Base-by-base conservation (phyloP, 352 stramenopile genomes). In the Pythium sp. region DNA sequence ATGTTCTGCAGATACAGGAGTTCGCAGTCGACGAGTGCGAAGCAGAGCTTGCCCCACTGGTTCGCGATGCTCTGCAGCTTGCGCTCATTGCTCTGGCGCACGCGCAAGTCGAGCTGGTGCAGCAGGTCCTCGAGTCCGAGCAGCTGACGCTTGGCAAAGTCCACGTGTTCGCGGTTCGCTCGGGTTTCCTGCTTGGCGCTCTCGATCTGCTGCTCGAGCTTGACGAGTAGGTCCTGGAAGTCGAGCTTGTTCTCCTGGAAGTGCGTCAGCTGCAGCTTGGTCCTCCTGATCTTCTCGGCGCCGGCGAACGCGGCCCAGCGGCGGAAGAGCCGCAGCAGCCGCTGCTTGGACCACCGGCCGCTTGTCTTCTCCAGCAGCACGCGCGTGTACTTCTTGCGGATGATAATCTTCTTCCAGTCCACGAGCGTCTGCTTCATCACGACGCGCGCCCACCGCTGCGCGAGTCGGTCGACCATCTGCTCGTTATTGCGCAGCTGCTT, bases 361-460 rank as follows among this genome's bases (percentile, higher is more conserved):
- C 77, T 83, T 8, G 79, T 89, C 65, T 89, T 86, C 28, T 82
- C 76, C 0, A 91, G 71, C 55, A 91, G 65, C 46, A 91, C 82
- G 14, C 82, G 79, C 20, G 82, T 89, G 68, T 89, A 91, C 41
- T 91, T 91, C 49, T 88, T 88, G 53, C 81, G 79, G 18, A 89
- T 72, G 53, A 89, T 84, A 47, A 89, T 84, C 71, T 89, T 88
- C 64, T 85, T 86, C 82, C 82, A 91, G 62, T 91, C 74, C 38
- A 81, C 78, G 3, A 91, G 71, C 2, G 82, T 87, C 66, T 92
- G 81, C 18, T 74, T 74, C 36, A 84, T 75, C 55, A 90, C 61
- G 46, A 90, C 51, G 2, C 68, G 58, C 0, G 74, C 79, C 82
- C 82, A 91, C 28, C 80, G 79, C 43, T 51, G 72, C 9, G 82